Conservation (phyloP, 2,329 filamentous ascomycete genomes). For the Ceratocystiopsis brevicomis region DNA sequence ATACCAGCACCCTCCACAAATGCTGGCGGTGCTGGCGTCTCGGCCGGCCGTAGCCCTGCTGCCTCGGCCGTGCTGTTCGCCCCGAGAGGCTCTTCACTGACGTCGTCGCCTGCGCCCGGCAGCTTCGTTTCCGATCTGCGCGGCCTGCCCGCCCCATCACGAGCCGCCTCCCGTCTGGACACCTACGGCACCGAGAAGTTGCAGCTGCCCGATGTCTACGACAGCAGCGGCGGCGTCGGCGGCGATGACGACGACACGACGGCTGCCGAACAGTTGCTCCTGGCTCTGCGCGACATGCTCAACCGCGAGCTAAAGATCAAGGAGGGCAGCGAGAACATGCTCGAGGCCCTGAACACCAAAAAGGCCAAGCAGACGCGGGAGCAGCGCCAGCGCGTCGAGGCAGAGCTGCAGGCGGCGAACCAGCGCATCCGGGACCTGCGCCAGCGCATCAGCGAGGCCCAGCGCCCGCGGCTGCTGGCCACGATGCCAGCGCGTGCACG, state of each 20-base stretch:
- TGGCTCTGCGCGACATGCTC: constrained; percentile 61
- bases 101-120: constrained; percentile 51
- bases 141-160: constrained; percentile 47
- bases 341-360: constrained; percentile 85
- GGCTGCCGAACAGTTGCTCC: constrained; percentile 50
- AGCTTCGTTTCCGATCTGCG: constrained; percentile 83
- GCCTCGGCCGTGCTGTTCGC: constrained; percentile 41
- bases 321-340: constrained; percentile 89
- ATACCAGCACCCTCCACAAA: constrained; percentile 22
- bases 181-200: constrained; percentile 33
- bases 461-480: constrained; percentile 29
- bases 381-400: constrained; percentile 59
- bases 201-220: constrained; percentile 43
- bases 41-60: constrained; percentile 25
- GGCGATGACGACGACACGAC: constrained; percentile 3
- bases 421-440: constrained; percentile 43
- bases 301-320: constrained; percentile 97
- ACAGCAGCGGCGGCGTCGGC: neutral
- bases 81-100: constrained; percentile 49
- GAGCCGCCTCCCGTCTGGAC: constrained; percentile 40
- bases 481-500: constrained; percentile 34
- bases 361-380: constrained; percentile 91
- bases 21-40: constrained; percentile 19
- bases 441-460: constrained; percentile 40
- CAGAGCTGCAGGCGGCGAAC: constrained; percentile 80